A percentile compares a stretch with the other conserved stretches of the same genome.
Evolutionary conservation across 257 asterid genomes (phyloP).

Genomic region (Marsdenia floribunda): DNA sequence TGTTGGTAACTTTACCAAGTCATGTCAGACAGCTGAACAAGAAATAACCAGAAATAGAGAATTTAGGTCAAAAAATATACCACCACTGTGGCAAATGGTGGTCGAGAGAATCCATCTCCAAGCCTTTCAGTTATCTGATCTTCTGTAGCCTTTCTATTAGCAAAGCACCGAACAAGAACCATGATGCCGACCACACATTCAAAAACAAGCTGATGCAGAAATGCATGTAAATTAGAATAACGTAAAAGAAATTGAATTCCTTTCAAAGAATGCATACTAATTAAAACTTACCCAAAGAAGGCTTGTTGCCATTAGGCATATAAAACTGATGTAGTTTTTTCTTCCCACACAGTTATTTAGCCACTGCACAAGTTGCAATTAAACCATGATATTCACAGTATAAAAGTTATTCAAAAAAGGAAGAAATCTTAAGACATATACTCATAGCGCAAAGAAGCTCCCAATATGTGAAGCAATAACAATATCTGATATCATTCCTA

Average conservation of each 20-base stretch:
- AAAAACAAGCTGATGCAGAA: constrained; percentile 69
- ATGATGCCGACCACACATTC: constrained; percentile 80
- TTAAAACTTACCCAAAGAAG: constrained; percentile 72
- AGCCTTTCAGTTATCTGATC: constrained; percentile 67
- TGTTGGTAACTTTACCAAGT: not conserved
- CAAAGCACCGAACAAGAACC: constrained; percentile 90
- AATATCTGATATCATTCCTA: not conserved
- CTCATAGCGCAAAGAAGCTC: not conserved
- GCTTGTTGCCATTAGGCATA: constrained; percentile 90
- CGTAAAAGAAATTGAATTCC: not conserved
- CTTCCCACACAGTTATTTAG: constrained; percentile 92
- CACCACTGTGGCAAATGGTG: constrained; percentile 93
- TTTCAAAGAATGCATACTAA: constrained; percentile 1
- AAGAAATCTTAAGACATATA: not conserved
- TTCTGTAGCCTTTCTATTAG: constrained; percentile 63
- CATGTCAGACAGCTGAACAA: not conserved
- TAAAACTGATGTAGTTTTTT: constrained; percentile 74
- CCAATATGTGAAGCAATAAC: not conserved
- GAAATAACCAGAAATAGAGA: not conserved
- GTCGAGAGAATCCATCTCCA: constrained; percentile 93
- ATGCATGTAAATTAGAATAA: constrained; percentile 15
- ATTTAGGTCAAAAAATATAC: constrained; percentile 30
- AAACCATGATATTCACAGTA: constrained; percentile 10
- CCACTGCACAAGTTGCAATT: constrained; percentile 60
- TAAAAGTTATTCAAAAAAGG: not conserved